A percentile compares a stretch with the other conserved stretches of the same genome.
Conservation (phyloP, 2,329 filamentous ascomycete genomes). For the Pseudogymnoascus sp. region DNA sequence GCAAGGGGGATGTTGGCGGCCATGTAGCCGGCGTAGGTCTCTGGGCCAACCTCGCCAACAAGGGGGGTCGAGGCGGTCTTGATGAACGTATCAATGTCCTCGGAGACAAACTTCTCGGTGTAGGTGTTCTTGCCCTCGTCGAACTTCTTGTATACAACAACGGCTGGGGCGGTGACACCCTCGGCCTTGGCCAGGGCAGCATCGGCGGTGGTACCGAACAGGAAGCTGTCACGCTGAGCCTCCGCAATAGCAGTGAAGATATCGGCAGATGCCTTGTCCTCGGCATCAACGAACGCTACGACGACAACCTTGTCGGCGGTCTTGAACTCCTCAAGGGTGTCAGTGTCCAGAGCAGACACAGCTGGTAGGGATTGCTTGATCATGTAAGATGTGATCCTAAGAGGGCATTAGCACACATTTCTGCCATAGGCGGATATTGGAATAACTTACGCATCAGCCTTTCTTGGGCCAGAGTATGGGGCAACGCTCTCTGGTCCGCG, state of each 20-base stretch:
- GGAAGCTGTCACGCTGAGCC: constrained; percentile 78
- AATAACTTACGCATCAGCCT: constrained; percentile 62
- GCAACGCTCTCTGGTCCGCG: constrained; percentile 73
- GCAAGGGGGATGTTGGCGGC: constrained; percentile 82
- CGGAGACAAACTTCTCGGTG: constrained; percentile 71
- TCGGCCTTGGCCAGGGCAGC: constrained; percentile 79
- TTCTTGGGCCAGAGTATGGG: constrained; percentile 83
- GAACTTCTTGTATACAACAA: constrained; percentile 96
- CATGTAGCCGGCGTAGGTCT: constrained; percentile 96
- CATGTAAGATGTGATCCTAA: constrained; percentile 76
- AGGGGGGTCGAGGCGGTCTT: constrained; percentile 81
- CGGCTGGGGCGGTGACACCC: constrained; percentile 75
- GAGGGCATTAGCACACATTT: constrained; percentile 12
- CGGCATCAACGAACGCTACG: constrained; percentile 74
- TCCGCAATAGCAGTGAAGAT: constrained; percentile 65
- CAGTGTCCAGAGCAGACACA: constrained; percentile 73
- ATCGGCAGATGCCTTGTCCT: constrained; percentile 78
- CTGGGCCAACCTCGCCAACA: constrained; percentile 91
- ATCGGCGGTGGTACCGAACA: constrained; percentile 85
- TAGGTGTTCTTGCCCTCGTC: constrained; percentile 91
- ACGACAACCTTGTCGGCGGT: constrained; percentile 93
- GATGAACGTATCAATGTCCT: constrained; percentile 74
- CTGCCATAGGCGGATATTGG: not conserved
- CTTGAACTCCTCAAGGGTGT: constrained; percentile 92
- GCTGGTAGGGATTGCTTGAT: constrained; percentile 94